Base-by-base conservation (phyloP, 129 eudicot species). In the Centaurea solstitialis region DNA sequence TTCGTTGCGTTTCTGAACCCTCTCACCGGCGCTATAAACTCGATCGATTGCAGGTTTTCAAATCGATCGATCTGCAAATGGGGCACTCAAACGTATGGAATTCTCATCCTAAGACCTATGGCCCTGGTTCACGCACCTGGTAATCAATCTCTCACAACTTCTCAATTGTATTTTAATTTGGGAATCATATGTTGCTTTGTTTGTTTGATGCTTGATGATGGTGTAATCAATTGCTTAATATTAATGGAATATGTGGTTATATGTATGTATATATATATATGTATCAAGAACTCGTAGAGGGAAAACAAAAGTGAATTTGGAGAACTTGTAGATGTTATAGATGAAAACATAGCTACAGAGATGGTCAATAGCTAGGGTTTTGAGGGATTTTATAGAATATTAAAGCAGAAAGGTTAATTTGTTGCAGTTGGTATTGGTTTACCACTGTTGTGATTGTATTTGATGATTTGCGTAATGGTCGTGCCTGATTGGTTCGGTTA, bases 121-220 rank as follows among this genome's bases (percentile, higher is more conserved):
- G 98, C 24, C 98, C 97, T 30, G 98, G 97, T 24, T 93, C 98
- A 72, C 98, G 98, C 74, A 72, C 91, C 57, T 93, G 98, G 98
- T 93, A 88, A 41, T 5, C 39, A 88, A 41, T 5, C 39, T 13
- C n/a, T 5, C 6, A 4, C 20, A 68, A 26, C 17, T 13, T 74
- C 26, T 26, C 33, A 70, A 41, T 65, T 13, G 17, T 1, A 10
- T 12, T 47, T 59, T 26, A n/a, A 39, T 40, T 59, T 59, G 2
- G 7, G 7, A 7, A 30, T 33, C 26, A 3, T 5, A 26, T 66
- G 41, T 22, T 9, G 12, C 65, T 70, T 22, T 9, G 12, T 65
- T 70, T 23, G 4, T 11, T 41, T 57, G 37, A 45, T 66, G 26
- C n/a, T 62, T 53, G 38, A 45, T 45, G 28, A 38, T 64, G 13